These are phyloP conservation scores for Clavispora santaluciae DNA, from an alignment of 805 yeast species.

Conservation along the genomic window DNA sequence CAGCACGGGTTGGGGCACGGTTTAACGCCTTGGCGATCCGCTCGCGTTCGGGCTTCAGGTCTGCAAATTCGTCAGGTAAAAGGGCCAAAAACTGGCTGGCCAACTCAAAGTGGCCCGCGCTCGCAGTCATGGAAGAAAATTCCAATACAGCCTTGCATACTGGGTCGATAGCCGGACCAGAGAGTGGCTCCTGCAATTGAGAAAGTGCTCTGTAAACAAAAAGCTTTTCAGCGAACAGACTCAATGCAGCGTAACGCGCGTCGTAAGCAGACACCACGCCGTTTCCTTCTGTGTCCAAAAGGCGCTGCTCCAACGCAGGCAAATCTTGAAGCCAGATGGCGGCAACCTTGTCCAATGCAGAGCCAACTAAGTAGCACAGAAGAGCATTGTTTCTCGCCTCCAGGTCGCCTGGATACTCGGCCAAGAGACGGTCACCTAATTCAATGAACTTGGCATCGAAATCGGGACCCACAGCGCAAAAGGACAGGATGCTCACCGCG, in stretches of 20 bases:
- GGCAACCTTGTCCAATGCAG: conserved; percentile 73
- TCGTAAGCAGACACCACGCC: conserved; percentile 54
- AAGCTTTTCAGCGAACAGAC: conserved; percentile 78
- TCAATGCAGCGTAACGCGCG: conserved; percentile 78
- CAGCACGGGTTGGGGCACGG: background rate
- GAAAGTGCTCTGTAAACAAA: conserved; percentile 62
- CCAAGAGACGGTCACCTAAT: conserved; percentile 73
- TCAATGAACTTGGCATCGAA: conserved; percentile 53
- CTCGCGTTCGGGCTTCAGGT: conserved; percentile 67
- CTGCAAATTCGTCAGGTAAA: conserved; percentile 71
- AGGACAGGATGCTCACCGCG: conserved; percentile 64
- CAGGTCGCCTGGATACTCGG: conserved; percentile 11
- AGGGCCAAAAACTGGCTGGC: conserved; percentile 66
- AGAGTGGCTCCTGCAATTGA: conserved; percentile 28
- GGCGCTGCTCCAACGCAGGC: conserved; percentile 34
- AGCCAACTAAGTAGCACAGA: conserved; percentile 72
- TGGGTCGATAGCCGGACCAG: conserved; percentile 43
- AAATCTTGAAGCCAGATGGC: conserved; percentile 79
- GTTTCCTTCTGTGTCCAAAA: conserved; percentile 42
- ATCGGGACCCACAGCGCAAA: conserved; percentile 37
- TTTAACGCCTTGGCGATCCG: conserved; percentile 61
- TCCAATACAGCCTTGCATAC: conserved; percentile 67
- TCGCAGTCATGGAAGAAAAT: conserved; percentile 73
- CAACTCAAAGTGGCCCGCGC: conserved; percentile 77
- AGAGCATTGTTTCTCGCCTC: conserved; percentile 68